phyloP scores from a whole-genome alignment of 805 yeast species.

The Alloascoidea africana region DNA sequence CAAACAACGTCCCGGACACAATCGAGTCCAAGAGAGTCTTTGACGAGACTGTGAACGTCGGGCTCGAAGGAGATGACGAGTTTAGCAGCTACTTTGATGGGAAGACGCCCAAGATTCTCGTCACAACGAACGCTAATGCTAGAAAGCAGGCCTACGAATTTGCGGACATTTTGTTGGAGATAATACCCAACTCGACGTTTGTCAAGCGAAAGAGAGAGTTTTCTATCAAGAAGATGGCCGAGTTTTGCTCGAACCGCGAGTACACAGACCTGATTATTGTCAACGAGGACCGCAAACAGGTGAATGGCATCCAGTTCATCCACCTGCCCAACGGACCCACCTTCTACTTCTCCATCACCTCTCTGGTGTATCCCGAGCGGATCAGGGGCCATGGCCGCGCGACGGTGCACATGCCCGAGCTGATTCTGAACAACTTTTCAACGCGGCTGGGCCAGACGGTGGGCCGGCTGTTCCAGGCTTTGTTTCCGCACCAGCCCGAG shows the following conservation, averaged over 20 bases:
- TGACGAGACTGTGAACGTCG: slow-evolving; percentile 60
- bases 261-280: slow-evolving; percentile 80
- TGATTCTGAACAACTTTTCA: slow-evolving; percentile 80
- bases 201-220: slow-evolving; percentile 79
- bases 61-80: slow-evolving; percentile 34
- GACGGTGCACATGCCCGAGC: slow-evolving; percentile 83
- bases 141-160: slow-evolving; percentile 79
- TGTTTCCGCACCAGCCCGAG: slow-evolving; percentile 89
- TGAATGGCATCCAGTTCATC: slow-evolving; percentile 83
- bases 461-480: slow-evolving; percentile 79
- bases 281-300: slow-evolving; percentile 87
- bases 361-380: slow-evolving; percentile 57
- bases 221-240: slow-evolving; percentile 75
- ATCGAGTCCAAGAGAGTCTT: slow-evolving; percentile 71
- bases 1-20: slow-evolving; percentile 66
- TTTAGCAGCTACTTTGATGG: slow-evolving; percentile 44
- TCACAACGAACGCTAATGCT: slow-evolving; percentile 84
- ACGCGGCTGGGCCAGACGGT: slow-evolving; percentile 90
- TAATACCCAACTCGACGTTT: slow-evolving; percentile 75
- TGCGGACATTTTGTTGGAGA: slow-evolving; percentile 72
- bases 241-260: slow-evolving; percentile 65
- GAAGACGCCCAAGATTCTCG: slow-evolving; percentile 67
- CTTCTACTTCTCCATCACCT: slow-evolving; percentile 74
- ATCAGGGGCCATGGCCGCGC: slow-evolving; percentile 85
- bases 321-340: slow-evolving; percentile 95